Evolutionary conservation across 805 yeast genomes (phyloP).

Genomic region (Soucietia sequanensis): DNA sequence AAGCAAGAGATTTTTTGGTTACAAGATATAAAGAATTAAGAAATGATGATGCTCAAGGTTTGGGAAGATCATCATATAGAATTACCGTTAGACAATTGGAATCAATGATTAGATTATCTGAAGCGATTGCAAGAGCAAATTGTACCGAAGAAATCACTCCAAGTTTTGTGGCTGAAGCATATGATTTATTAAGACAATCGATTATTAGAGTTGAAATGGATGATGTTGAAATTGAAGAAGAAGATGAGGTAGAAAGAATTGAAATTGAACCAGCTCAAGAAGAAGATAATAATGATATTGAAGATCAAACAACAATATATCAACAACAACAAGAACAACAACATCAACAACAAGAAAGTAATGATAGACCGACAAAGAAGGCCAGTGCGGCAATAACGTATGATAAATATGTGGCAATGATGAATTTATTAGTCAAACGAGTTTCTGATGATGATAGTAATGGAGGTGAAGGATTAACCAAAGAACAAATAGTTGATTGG

Average conservation of each 20-base stretch:
- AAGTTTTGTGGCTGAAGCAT: conserved; percentile 88
- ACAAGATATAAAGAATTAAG: conserved; percentile 81
- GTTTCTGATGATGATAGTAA: conserved; percentile 57
- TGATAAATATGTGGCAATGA: conserved; percentile 82
- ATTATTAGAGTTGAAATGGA: conserved; percentile 93
- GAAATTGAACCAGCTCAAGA: conserved; percentile 12
- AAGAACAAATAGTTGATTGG: conserved; percentile 72
- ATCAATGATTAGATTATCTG: conserved; percentile 87
- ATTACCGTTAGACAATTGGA: conserved; percentile 97
- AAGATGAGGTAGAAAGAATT: conserved; percentile 21
- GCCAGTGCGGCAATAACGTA: conserved; percentile 69
- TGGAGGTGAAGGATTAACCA: conserved; percentile 61
- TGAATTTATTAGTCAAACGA: conserved; percentile 69
- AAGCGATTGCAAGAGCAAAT: conserved; percentile 96
- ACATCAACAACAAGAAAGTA: conserved; percentile 3
- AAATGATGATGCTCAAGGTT: conserved; percentile 86
- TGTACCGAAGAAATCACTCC: conserved; percentile 87
- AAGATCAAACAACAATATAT: conserved; percentile 7
- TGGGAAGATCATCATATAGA: conserved; percentile 81
- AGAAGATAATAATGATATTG: conserved; percentile 18
- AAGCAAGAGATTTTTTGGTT: conserved; percentile 75
- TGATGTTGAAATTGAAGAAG: conserved; percentile 85
- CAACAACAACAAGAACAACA: conserved; percentile 11
- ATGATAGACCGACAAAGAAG: neutral
- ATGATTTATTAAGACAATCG: conserved; percentile 82